Evolutionary conservation across 2,329 filamentous ascomycete genomes (phyloP).

Genomic region (Ophiostoma himal-ulmi): DNA sequence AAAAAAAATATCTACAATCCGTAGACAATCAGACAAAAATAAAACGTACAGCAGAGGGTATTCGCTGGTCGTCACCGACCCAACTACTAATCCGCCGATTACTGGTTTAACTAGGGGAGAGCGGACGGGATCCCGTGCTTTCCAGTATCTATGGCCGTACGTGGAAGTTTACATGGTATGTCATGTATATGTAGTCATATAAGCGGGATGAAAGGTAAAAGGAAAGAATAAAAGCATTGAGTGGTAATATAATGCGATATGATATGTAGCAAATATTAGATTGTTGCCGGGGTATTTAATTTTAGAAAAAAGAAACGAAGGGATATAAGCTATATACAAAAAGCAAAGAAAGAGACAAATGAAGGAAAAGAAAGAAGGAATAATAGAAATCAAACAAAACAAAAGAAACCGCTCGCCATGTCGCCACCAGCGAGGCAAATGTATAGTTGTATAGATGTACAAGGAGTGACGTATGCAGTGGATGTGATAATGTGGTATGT

Average conservation of each 20-base stretch:
- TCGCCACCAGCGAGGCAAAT: neutral
- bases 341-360: neutral
- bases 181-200: neutral
- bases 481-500: neutral
- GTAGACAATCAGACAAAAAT: too few species aligned
- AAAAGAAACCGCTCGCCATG: neutral
- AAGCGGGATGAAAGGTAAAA: neutral
- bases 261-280: neutral
- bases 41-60: too few species aligned
- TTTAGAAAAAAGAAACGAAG: constrained; percentile 13
- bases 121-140: too few species aligned
- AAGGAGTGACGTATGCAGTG: neutral
- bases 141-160: too few species aligned
- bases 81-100: too few species aligned
- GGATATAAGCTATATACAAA: constrained; percentile 12
- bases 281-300: neutral
- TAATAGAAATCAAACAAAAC: neutral
- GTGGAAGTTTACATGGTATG: too few species aligned
- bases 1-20: too few species aligned
- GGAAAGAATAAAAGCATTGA: neutral
- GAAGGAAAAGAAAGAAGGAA: too few species aligned
- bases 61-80: too few species aligned
- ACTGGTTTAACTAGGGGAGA: too few species aligned
- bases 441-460: neutral
- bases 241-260: too few species aligned